Conservation (phyloP, 768 basidiomycete genomes). For the Trametes elegans region DNA sequence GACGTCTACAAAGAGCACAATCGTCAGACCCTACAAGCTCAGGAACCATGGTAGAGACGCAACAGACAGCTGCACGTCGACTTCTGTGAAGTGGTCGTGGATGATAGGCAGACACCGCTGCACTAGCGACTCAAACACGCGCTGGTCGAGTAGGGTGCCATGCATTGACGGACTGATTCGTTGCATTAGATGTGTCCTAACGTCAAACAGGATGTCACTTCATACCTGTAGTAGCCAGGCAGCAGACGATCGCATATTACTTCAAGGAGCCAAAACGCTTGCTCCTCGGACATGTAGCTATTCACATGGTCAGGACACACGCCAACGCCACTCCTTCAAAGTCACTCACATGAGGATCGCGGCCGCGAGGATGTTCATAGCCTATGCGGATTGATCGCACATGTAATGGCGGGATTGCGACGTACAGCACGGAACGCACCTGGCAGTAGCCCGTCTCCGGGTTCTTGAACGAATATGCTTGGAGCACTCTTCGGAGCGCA, state of each 20-base stretch:
- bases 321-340: background rate
- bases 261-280: conserved; percentile 95
- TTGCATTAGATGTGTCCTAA: background rate
- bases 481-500: conserved; percentile 83
- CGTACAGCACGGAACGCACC: conserved; percentile 36
- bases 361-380: conserved; percentile 97
- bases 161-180: conserved; percentile 88
- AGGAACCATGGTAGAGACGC: conserved; percentile 98
- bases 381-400: conserved; percentile 43
- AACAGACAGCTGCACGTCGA: conserved; percentile 96
- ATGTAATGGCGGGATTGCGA: background rate
- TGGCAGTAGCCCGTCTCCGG: conserved; percentile 96
- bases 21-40: conserved; percentile 69
- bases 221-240: conserved; percentile 95
- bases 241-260: conserved; percentile 92
- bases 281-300: conserved; percentile 99
- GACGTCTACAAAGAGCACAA: conserved; percentile 21
- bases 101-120: conserved; percentile 88
- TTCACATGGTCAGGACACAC: background rate
- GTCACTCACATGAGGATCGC: conserved; percentile 82
- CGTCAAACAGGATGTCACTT: background rate
- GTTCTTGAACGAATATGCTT: conserved; percentile 94
- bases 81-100: conserved; percentile 84
- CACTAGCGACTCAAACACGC: conserved; percentile 95
- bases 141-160: conserved; percentile 96